These are phyloP conservation scores for Trichoderma citrinoviride DNA, from an alignment of 2,329 filamentous ascomycete genomes.

Conservation along the genomic window DNA sequence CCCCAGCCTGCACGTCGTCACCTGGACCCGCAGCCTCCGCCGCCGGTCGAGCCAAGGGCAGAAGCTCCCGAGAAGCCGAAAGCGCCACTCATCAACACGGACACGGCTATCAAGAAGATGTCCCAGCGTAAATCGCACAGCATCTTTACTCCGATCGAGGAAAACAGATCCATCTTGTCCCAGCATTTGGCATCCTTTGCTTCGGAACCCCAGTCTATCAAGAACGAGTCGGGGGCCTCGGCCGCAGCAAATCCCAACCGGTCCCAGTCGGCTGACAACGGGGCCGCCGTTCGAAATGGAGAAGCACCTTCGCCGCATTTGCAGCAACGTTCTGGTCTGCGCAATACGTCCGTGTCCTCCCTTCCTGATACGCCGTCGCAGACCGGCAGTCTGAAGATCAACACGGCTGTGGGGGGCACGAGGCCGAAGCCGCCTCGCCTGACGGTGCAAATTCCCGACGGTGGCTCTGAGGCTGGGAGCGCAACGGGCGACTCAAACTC, in stretches of 20 bases:
- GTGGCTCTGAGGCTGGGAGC: conserved; percentile 73
- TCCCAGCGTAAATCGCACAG: conserved; percentile 81
- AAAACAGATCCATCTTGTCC: conserved; percentile 81
- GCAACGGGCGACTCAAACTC: conserved; percentile 70
- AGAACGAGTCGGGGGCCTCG: conserved; percentile 37
- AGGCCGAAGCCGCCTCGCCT: conserved; percentile 76
- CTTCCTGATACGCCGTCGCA: conserved; percentile 68
- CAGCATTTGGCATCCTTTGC: conserved; percentile 74
- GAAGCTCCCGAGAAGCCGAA: conserved; percentile 49
- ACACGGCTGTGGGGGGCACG: conserved; percentile 55
- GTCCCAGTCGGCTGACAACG: conserved; percentile 64
- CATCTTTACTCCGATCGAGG: conserved; percentile 97
- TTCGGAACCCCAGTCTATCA: conserved; percentile 46
- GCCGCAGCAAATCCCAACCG: conserved; percentile 46
- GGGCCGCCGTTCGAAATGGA: conserved; percentile 52
- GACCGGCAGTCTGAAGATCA: conserved; percentile 69
- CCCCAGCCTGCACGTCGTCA: conserved; percentile 43
- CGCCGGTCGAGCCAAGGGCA: conserved; percentile 49
- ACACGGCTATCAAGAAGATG: conserved; percentile 56
- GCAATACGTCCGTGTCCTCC: conserved; percentile 55
- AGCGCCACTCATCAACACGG: conserved; percentile 50
- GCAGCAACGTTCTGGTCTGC: conserved; percentile 49
- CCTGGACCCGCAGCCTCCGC: conserved; percentile 51
- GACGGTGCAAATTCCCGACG: conserved; percentile 93
- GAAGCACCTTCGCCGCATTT: conserved; percentile 56